These are phyloP conservation scores for Harringtonia aguacate DNA, from an alignment of 2,329 filamentous ascomycete species.

Conservation along the genomic window DNA sequence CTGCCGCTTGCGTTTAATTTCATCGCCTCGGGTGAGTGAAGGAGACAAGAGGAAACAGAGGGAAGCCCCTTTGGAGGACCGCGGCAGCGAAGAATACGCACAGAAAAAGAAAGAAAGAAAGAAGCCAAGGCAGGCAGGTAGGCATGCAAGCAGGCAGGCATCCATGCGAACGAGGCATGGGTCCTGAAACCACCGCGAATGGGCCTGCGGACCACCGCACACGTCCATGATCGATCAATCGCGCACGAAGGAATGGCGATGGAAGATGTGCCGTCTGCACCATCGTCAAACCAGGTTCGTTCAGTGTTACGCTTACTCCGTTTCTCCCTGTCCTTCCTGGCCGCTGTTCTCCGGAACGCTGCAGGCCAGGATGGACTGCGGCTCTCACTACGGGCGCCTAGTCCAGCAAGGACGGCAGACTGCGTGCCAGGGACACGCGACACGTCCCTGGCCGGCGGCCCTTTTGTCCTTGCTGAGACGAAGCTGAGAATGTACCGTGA, in stretches of 20 bases:
- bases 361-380: slow-evolving; percentile 27
- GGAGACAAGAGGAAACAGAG: background rate
- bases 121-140: background rate
- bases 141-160: background rate
- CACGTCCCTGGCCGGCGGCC: background rate
- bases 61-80: slow-evolving; percentile 1
- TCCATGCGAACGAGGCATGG: background rate
- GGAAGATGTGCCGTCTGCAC: background rate
- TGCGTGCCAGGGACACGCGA: too few relatives aligned
- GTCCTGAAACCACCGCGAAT: background rate
- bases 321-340: slow-evolving; percentile 7
- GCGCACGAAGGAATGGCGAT: too few relatives aligned
- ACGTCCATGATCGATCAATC: too few relatives aligned
- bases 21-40: slow-evolving; percentile 79
- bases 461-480: slow-evolving; percentile 27
- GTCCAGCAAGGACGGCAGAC: slow-evolving; percentile 29
- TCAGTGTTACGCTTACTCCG: slow-evolving; percentile 7
- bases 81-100: slow-evolving; percentile 16
- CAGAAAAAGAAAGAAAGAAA: slow-evolving; percentile 45
- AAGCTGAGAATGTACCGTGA: slow-evolving; percentile 95
- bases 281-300: slow-evolving; percentile 9
- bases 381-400: slow-evolving; percentile 88
- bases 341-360: background rate
- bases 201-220: too few relatives aligned
- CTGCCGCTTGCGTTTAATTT: slow-evolving; percentile 78